Evolutionary conservation across 257 asterid genomes (phyloP), one percentile per base, ranked within the genome.

Genomic region (Solanum ossicruentum): DNA sequence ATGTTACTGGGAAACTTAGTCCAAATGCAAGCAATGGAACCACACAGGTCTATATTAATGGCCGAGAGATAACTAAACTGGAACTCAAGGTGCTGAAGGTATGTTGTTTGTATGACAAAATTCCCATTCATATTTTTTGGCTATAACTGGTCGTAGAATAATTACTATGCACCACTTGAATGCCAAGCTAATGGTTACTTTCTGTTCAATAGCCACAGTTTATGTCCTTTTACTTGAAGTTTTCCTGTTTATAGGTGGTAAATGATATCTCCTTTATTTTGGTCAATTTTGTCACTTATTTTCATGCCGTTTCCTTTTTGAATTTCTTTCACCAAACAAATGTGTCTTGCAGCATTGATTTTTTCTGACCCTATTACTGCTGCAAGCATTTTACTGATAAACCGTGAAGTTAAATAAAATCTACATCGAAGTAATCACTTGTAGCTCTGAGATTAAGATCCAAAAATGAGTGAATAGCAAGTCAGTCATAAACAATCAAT

Each of bases 1-100:
- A 90, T 91, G 93, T 96, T 86, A 91, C 95, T 1, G 99, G 98
- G 85, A 95, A 96, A 86, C 95, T 96, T 18, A 93, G 93, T 87
- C 95, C 95, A 54, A 88, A 87, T 82, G 98, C 99, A 57, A 89
- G 91, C 87, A 87, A 84, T 82, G 91, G 91, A 57, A 89, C 80
- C 78, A 84, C 91, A 4, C 87, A 67, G 69, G 90, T 87, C 56
- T 85, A 65, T 43, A 77, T 86, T n/a, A 87, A 89, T 86, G 89
- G 90, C 49, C 85, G 91, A n/a, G 89, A 84, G 84, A 89, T 89
- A 69, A 89, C 90, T 28, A 87, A 86, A 87, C 75, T 81, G 72
- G 90, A 89, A 51, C 85, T 87, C 88, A 86, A 84, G 21, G 69
- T 89, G 84, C 52, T 87, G 52, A 83, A 85, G 90, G 90, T 87